phyloP scores from a whole-genome alignment of 306 rosid genomes.

The Hippophae tibetana region DNA sequence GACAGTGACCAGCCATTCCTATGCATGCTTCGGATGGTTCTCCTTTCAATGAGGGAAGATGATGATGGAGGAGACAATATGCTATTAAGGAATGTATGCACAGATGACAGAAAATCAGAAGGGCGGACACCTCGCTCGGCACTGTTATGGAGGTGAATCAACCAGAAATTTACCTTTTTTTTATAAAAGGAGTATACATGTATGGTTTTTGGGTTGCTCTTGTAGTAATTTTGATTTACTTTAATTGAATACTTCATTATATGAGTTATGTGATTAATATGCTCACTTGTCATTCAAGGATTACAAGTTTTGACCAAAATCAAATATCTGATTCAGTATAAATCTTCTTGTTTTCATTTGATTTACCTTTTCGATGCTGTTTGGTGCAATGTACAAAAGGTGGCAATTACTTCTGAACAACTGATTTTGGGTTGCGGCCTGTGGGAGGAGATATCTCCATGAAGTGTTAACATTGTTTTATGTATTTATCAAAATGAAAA shows the following conservation, averaged over 20 bases:
- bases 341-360: not conserved
- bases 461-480: not conserved
- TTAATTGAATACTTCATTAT: not conserved
- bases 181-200: not conserved
- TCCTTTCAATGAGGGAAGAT: slow-evolving; percentile 92
- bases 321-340: not conserved
- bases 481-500: not conserved
- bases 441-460: not conserved
- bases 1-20: slow-evolving; percentile 99
- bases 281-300: not conserved
- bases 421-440: no score
- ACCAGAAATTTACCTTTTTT: not conserved
- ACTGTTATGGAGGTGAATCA: slow-evolving; percentile 79
- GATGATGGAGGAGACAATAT: slow-evolving; percentile 60
- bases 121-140: slow-evolving; percentile 68
- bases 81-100: slow-evolving; percentile 37
- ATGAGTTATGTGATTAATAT: not conserved
- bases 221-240: not conserved
- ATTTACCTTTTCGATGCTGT: not conserved
- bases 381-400: not conserved
- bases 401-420: not conserved
- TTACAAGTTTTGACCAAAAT: not conserved
- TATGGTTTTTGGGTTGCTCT: not conserved
- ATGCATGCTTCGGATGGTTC: slow-evolving; percentile 98
- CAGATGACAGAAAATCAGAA: slow-evolving; percentile 45